Base-by-base conservation (phyloP, 2,329 filamentous ascomycete species). In the Exophiala sp. region DNA sequence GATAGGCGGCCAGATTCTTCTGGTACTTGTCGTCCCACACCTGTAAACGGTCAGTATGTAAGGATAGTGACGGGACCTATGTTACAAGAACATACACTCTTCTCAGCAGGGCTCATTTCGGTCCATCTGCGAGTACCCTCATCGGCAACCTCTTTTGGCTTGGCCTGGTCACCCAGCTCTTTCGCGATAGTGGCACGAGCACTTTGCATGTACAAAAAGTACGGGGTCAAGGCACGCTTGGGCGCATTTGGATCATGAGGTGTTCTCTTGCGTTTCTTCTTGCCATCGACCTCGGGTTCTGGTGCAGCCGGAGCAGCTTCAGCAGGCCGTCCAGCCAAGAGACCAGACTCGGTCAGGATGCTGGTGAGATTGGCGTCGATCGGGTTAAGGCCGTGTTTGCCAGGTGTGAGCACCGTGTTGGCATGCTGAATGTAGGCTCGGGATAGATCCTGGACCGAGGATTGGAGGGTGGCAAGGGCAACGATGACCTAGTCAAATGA, bases 191-290 rank as follows among this genome's bases (percentile, higher is more conserved):
- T 84, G 44, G 83, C 79, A 43, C 93, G 86, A 58, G 88, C 88
- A 58, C 86, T 84, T 68, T 94, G 86, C 77, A 95, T 88, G 74
- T 89, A 97, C 54, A 96, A 75, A 75, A 97, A 95, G 75, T 94
- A 96, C 2, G 91, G 89, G 4, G 91, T 97, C 64, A 96, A 70
- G 7, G 91, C 90, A 43, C 90, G 83, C 80, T 96, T 97, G 53
- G 91, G 91, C 5, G 90, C 90, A 68, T 95, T 95, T 60, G 90
- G 90, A 67, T 97, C 91, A 64, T 86, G 83, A 35, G 82, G 82
- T 55, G 83, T 81, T 76, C 90, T 90, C 78, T 93, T 91, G 69
- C 86, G 84, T 77, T 93, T 89, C 78, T 89, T 89, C 78, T 88
- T 86, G 63, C 82, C 79, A 8, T 73, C 77, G 1, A 70, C 71